phyloP scores from a whole-genome alignment of 2,329 filamentous ascomycete genomes.

The Tolypocladium nubicola region DNA sequence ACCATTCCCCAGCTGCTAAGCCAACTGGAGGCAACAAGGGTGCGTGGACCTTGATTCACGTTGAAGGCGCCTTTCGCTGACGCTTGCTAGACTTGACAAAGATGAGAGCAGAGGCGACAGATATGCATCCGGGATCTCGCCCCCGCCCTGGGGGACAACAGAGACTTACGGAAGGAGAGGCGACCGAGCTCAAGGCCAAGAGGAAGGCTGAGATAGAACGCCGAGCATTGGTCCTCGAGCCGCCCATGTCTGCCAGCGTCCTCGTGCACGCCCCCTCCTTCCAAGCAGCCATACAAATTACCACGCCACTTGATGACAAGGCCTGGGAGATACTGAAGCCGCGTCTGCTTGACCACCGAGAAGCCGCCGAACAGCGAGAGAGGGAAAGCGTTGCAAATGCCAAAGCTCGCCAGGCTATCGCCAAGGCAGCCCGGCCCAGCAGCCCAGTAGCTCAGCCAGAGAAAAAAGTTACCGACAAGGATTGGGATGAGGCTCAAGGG shows the following conservation, averaged over 20 bases:
- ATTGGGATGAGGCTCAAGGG: conserved; percentile 62
- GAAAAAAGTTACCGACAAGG: conserved; percentile 48
- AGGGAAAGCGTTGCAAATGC: too few species aligned
- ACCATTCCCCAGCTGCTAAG: too few species aligned
- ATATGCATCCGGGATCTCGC: not conserved
- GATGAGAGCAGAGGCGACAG: not conserved
- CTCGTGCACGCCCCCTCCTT: conserved; percentile 64
- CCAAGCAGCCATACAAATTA: conserved; percentile 61
- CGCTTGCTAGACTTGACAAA: not conserved
- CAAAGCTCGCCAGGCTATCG: not conserved
- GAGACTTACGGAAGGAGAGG: conserved; percentile 50
- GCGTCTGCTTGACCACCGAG: conserved; percentile 54
- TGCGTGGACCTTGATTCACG: not conserved
- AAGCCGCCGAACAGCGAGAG: conserved; percentile 16
- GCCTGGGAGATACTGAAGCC: conserved; percentile 61
- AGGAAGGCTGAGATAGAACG: conserved; percentile 62
- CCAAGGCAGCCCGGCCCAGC: not conserved
- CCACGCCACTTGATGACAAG: conserved; percentile 54
- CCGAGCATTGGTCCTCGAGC: conserved; percentile 53
- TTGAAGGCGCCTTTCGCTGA: not conserved
- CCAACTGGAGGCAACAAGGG: not conserved
- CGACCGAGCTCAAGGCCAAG: conserved; percentile 50
- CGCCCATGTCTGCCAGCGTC: conserved; percentile 51
- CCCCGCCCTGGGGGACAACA: conserved; percentile 11
- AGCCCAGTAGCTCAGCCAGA: not conserved